Evolutionary conservation across 2,329 filamentous ascomycete species (phyloP).

Genomic region (Trichothecium roseum): DNA sequence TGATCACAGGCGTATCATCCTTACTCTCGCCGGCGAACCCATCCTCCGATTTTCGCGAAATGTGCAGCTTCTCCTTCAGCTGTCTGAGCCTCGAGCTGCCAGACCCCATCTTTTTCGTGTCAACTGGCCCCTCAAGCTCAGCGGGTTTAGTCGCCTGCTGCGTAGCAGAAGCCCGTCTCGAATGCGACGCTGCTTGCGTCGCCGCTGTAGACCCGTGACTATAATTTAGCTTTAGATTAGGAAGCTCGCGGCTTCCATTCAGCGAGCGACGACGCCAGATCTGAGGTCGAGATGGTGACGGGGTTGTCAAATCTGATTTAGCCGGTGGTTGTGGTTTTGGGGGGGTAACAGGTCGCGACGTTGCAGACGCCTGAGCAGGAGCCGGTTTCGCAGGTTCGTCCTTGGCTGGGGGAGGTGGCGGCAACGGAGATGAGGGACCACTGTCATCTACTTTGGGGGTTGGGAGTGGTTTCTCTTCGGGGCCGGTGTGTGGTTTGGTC

Average conservation of each 20-base stretch:
- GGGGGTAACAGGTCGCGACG: neutral
- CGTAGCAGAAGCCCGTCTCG: neutral
- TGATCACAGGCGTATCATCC: too few species aligned
- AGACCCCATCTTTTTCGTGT: conserved; percentile 19
- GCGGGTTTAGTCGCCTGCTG: conserved; percentile 1
- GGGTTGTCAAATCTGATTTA: conserved; percentile 9
- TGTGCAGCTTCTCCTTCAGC: conserved; percentile 18
- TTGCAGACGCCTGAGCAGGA: neutral
- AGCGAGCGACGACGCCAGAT: conserved; percentile 41
- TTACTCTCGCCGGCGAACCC: conserved; percentile 2
- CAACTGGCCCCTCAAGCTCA: conserved; percentile 7
- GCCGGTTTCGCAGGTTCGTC: conserved; percentile 10
- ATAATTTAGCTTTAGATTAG: conserved; percentile 35
- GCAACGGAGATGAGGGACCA: conserved; percentile 8
- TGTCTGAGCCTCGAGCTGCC: conserved; percentile 19
- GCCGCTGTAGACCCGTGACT: conserved; percentile 41
- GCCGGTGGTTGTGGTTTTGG: conserved; percentile 6
- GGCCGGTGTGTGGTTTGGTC: conserved; percentile 1
- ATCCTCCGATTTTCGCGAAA: conserved; percentile 11
- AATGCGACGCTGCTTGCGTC: conserved; percentile 7
- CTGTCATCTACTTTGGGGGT: neutral
- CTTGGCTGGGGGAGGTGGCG: conserved; percentile 16
- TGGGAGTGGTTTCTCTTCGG: conserved; percentile 1
- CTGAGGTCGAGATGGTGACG: conserved; percentile 19
- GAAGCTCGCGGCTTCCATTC: conserved; percentile 34